These are phyloP conservation scores for Ulmus americana DNA, from an alignment of 331 rosid genomes.

Conservation along the genomic window DNA sequence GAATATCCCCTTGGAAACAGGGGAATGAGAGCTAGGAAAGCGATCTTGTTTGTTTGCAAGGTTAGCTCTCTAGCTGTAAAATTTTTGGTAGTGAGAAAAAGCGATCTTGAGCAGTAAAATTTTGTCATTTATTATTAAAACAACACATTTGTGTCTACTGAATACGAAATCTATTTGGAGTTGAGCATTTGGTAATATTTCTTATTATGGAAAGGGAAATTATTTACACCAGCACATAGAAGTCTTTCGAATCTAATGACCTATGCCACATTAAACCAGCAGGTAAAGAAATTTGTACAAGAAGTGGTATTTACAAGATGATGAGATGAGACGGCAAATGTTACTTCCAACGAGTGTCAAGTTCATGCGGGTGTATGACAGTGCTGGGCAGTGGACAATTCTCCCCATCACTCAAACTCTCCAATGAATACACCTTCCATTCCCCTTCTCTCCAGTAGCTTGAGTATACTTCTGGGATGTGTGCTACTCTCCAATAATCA, in stretches of 20 bases:
- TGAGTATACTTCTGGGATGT: conserved; percentile 28
- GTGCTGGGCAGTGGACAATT: conserved; percentile 19
- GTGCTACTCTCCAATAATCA: conserved; percentile 32
- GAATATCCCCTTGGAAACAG: not conserved
- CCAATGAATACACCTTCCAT: conserved; percentile 26
- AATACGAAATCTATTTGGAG: no score
- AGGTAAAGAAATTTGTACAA: no score
- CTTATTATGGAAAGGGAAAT: no score
- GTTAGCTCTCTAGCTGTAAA: not conserved
- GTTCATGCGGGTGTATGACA: conserved; percentile 11
- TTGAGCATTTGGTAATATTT: no score
- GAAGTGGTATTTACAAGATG: no score
- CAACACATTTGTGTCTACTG: no score
- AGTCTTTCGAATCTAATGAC: no score
- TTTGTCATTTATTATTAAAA: not conserved
- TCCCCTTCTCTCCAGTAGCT: conserved; percentile 32
- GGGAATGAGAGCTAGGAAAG: not conserved
- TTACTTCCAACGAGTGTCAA: conserved; percentile 22
- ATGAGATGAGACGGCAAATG: no score
- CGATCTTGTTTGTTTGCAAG: not conserved
- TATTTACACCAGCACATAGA: no score
- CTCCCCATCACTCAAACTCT: conserved; percentile 26
- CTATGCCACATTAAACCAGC: no score
- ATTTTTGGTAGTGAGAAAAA: not conserved
- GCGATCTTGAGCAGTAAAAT: not conserved